Conservation (phyloP, 2,329 filamentous ascomycete species). For the Fusarium mexicanum region DNA sequence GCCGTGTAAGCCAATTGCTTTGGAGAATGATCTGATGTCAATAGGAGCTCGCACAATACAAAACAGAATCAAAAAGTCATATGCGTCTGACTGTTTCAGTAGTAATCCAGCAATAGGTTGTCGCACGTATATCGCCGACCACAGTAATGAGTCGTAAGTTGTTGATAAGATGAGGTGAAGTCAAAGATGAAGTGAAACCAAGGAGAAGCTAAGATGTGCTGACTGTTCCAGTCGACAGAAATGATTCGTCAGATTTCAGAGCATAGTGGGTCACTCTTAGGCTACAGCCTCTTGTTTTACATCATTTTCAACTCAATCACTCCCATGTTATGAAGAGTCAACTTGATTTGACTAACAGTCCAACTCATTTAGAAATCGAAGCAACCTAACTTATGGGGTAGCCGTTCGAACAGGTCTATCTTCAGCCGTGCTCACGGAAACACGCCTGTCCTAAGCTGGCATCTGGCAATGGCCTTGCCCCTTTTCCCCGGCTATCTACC, state of each 20-base stretch:
- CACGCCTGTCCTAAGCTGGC: too few species aligned
- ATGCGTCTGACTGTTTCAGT: rapidly evolving
- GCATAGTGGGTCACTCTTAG: not conserved
- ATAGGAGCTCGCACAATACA: rapidly evolving
- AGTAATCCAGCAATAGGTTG: rapidly evolving
- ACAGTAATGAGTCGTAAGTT: not conserved
- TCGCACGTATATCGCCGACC: rapidly evolving
- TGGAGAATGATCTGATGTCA: too few species aligned
- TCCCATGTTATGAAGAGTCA: too few species aligned
- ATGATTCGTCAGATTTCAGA: not conserved
- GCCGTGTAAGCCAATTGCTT: constrained; percentile 3
- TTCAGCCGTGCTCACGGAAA: too few species aligned
- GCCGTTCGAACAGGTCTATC: too few species aligned
- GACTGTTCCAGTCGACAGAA: not conserved
- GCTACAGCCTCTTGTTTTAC: not conserved
- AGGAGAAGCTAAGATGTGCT: not conserved
- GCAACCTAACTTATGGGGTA: too few species aligned
- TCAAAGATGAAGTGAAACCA: not conserved
- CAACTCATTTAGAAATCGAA: too few species aligned
- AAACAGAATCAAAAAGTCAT: rapidly evolving
- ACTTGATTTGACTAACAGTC: too few species aligned
- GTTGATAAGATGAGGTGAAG: not conserved
- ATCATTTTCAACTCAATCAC: not conserved
- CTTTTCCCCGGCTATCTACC: too few species aligned
- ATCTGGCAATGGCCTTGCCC: too few species aligned